phyloP scores from a whole-genome alignment of 129 eudicot genomes.

The Mikania micrantha region DNA sequence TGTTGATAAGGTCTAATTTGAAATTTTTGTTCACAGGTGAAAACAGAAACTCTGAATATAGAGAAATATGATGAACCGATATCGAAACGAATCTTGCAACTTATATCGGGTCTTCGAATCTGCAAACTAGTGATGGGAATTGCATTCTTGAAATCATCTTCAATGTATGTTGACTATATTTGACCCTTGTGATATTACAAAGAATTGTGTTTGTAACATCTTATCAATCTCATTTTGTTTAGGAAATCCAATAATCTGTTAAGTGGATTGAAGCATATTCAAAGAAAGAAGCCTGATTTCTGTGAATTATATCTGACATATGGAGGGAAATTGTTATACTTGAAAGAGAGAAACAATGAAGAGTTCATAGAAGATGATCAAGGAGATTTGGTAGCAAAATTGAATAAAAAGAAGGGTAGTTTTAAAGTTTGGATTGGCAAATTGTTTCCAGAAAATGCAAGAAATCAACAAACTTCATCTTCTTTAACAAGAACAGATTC shows the following conservation, averaged over 20 bases:
- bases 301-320: constrained; percentile 54
- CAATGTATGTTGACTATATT: constrained; percentile 36
- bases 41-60: constrained; percentile 50
- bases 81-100: constrained; percentile 39
- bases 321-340: constrained; percentile 53
- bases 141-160: constrained; percentile 46
- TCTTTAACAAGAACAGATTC: constrained; percentile 32
- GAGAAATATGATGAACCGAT: constrained; percentile 49
- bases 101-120: constrained; percentile 37
- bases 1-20: too few species aligned
- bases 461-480: constrained; percentile 30
- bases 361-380: constrained; percentile 49
- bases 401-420: constrained; percentile 31
- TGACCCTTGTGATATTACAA: not conserved
- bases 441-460: constrained; percentile 35
- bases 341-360: constrained; percentile 49
- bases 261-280: constrained; percentile 39
- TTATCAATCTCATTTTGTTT: constrained; percentile 3
- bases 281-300: constrained; percentile 52
- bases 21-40: too few species aligned
- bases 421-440: constrained; percentile 60
- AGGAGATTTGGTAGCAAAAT: constrained; percentile 40
- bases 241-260: constrained; percentile 48
- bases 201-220: too few species aligned
- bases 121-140: constrained; percentile 68